phyloP scores from a whole-genome alignment of 139 green algal species.

The Picochlorum sp. region DNA sequence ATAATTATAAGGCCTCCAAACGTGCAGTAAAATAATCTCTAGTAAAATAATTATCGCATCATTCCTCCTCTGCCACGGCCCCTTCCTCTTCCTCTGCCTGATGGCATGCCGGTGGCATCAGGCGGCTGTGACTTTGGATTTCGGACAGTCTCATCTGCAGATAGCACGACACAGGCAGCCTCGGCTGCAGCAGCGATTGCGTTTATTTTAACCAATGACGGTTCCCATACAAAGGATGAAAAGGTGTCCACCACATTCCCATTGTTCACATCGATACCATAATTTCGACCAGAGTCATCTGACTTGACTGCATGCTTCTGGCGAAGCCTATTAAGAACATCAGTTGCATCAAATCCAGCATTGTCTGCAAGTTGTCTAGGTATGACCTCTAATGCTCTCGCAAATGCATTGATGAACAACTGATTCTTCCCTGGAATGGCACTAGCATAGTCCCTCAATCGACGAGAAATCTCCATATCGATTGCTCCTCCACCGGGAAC shows the following conservation, averaged over 20 bases:
- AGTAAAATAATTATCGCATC: conserved; percentile 25
- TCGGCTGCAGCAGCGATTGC: conserved; percentile 84
- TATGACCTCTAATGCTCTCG: conserved; percentile 87
- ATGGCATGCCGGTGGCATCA: conserved; percentile 3
- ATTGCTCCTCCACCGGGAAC: conserved; percentile 93
- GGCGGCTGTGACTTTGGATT: conserved; percentile 67
- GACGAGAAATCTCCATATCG: conserved; percentile 75
- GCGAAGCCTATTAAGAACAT: conserved; percentile 95
- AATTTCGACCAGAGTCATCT: conserved; percentile 51
- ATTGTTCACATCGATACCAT: conserved; percentile 90
- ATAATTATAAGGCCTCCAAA: not conserved
- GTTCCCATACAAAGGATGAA: conserved; percentile 93
- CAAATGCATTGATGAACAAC: conserved; percentile 93
- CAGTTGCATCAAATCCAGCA: conserved; percentile 92
- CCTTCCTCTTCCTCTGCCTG: conserved; percentile 8
- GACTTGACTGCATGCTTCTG: conserved; percentile 80
- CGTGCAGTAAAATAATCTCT: not conserved
- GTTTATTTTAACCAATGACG: conserved; percentile 87
- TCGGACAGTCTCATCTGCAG: conserved; percentile 92
- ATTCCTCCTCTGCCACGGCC: conserved; percentile 30
- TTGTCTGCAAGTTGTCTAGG: conserved; percentile 96
- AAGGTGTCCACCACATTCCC: conserved; percentile 93
- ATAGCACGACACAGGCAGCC: conserved; percentile 91
- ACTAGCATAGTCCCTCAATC: conserved; percentile 41
- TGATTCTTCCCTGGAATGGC: conserved; percentile 78